These are phyloP conservation scores for Periconia sp. DNA, from an alignment of 2,329 filamentous ascomycete species.

Conservation along the genomic window DNA sequence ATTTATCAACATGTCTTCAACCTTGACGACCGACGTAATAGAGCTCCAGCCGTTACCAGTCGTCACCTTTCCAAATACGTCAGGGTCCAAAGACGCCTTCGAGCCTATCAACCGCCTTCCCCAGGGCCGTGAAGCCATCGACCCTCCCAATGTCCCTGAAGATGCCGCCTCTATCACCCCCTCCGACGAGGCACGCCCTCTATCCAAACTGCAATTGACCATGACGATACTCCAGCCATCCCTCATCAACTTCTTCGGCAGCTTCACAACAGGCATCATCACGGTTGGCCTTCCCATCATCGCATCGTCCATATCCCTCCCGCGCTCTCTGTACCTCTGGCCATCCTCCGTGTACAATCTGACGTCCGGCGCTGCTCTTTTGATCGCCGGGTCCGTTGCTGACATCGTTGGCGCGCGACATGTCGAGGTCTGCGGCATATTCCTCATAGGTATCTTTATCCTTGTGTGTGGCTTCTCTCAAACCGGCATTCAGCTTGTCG, in stretches of 20 bases:
- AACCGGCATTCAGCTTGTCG: slow-evolving; percentile 51
- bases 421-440: slow-evolving; percentile 52
- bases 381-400: slow-evolving; percentile 58
- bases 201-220: slow-evolving; percentile 20
- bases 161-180: slow-evolving; percentile 1
- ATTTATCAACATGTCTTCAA: slow-evolving; percentile 4
- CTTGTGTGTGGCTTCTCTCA: slow-evolving; percentile 53
- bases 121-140: slow-evolving; percentile 1
- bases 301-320: slow-evolving; percentile 34
- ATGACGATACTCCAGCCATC: slow-evolving; percentile 32
- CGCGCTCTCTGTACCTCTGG: slow-evolving; percentile 42
- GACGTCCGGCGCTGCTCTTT: slow-evolving; percentile 55
- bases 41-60: slow-evolving; percentile 5
- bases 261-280: slow-evolving; percentile 49
- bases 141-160: neutral
- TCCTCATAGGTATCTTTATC: slow-evolving; percentile 51
- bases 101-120: neutral
- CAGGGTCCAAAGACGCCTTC: slow-evolving; percentile 1
- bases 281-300: slow-evolving; percentile 53
- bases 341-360: slow-evolving; percentile 45
- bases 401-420: slow-evolving; percentile 57
- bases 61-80: slow-evolving; percentile 2
- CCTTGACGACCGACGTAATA: slow-evolving; percentile 5
- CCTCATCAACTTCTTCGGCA: slow-evolving; percentile 34
- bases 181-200: neutral